Percentiles rank a stretch among this genome's conserved stretches.
phyloP scores from a whole-genome alignment of 805 yeast genomes.

The Candida multigemmis region DNA sequence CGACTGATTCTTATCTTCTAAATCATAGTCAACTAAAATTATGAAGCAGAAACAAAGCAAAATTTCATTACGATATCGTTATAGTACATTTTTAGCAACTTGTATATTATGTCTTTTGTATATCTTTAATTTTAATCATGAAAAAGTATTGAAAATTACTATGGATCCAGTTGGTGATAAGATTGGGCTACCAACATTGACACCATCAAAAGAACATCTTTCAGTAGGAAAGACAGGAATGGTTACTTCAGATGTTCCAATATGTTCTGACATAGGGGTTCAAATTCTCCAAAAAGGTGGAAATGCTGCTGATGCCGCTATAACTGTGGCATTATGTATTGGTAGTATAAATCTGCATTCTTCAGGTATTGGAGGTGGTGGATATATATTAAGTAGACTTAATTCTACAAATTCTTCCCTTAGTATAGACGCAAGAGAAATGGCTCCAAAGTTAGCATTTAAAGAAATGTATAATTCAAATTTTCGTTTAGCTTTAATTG shows the following conservation, averaged over 20 bases:
- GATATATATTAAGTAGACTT: slow-evolving; percentile 41
- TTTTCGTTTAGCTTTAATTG: slow-evolving; percentile 47
- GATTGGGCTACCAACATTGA: slow-evolving; percentile 28
- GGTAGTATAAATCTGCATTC: slow-evolving; percentile 77
- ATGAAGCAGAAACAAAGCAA: too few species aligned
- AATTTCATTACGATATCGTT: too few species aligned
- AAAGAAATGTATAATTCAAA: slow-evolving; percentile 54
- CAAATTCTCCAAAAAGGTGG: slow-evolving; percentile 50
- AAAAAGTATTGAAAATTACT: too few species aligned
- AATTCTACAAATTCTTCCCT: slow-evolving; percentile 34
- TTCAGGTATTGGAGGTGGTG: slow-evolving; percentile 94
- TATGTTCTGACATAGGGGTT: slow-evolving; percentile 57
- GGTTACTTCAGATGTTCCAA: slow-evolving; percentile 57
- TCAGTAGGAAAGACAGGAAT: slow-evolving; percentile 43
- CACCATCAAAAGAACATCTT: slow-evolving; percentile 30
- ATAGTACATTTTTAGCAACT: background rate
- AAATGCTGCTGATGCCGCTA: slow-evolving; percentile 90
- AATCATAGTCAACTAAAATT: too few species aligned
- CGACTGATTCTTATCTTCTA: too few species aligned
- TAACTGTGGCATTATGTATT: slow-evolving; percentile 80
- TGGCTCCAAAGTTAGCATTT: slow-evolving; percentile 61
- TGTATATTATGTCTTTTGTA: background rate
- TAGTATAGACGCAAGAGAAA: slow-evolving; percentile 80
- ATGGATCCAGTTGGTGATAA: slow-evolving; percentile 12
- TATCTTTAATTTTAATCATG: background rate